Percentiles rank a stretch among this genome's conserved stretches.
Conservation (phyloP, 441 rosid species). For the Erodium moschatum region DNA sequence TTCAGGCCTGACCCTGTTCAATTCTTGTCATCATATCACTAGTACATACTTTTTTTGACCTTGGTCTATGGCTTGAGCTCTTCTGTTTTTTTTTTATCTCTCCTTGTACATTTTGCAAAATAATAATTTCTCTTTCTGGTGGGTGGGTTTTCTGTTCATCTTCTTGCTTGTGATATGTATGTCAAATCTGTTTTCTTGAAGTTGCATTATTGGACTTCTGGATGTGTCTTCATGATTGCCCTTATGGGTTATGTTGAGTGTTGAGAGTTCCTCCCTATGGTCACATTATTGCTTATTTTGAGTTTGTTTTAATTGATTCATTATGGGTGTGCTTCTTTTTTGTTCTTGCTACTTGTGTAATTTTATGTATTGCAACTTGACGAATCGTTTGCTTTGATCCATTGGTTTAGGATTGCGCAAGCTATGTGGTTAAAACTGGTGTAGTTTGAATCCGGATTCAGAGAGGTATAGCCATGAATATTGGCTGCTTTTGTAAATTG, state of each 20-base stretch:
- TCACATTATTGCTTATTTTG: not conserved
- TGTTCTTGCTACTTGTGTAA: not conserved
- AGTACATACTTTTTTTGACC: not conserved
- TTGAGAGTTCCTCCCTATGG: too few relatives aligned
- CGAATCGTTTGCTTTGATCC: too few relatives aligned
- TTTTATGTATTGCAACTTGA: too few relatives aligned
- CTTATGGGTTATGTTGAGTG: not conserved
- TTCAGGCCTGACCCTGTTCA: not conserved
- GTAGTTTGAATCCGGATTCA: slow-evolving; percentile 15
- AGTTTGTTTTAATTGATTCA: not conserved
- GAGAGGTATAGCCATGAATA: slow-evolving; percentile 34
- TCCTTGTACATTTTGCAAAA: too few relatives aligned
- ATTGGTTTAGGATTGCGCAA: slow-evolving; percentile 16
- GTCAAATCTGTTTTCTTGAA: not conserved
- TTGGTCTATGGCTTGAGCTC: not conserved
- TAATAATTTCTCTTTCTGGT: not conserved
- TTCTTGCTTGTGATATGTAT: too few relatives aligned
- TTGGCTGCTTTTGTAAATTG: slow-evolving; percentile 40
- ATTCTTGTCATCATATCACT: not conserved
- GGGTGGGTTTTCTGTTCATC: not conserved
- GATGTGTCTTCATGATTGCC: not conserved
- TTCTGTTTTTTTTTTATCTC: not conserved
- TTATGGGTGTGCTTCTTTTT: not conserved
- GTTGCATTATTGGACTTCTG: not conserved
- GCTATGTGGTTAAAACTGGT: slow-evolving; percentile 19